Conservation (phyloP, 2,329 filamentous ascomycete genomes). For the Teratosphaeria zuluensis region DNA sequence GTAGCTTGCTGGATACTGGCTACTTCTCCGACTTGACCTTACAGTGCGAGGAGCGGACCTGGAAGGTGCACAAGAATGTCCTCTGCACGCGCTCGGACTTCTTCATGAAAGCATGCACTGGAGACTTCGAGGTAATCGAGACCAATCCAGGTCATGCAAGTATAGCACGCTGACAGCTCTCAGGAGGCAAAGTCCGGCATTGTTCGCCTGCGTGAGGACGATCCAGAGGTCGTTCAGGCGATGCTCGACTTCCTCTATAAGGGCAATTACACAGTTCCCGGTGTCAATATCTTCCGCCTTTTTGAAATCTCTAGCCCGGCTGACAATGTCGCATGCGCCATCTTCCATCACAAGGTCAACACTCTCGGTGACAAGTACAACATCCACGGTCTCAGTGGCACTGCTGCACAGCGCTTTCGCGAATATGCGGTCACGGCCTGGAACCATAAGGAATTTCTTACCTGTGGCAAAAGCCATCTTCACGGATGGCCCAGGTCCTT, state of each 20-base stretch:
- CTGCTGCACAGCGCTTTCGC: no score
- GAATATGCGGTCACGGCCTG: no score
- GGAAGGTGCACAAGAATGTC: slow-evolving; percentile 12
- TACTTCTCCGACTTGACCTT: slow-evolving; percentile 13
- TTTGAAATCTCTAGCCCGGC: no score
- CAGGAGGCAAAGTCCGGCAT: neutral
- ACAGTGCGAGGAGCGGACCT: slow-evolving; percentile 8
- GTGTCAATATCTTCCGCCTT: neutral
- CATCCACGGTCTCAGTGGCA: neutral
- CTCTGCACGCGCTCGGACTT: slow-evolving; percentile 15
- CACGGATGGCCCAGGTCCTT: no score
- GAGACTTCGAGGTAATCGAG: slow-evolving; percentile 5
- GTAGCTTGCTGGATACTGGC: neutral
- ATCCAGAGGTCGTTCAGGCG: neutral
- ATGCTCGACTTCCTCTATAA: neutral
- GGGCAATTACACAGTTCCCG: neutral
- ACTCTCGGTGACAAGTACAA: neutral
- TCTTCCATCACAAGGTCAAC: neutral
- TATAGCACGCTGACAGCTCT: neutral
- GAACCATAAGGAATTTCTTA: no score
- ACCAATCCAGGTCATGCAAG: neutral
- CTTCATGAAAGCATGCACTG: slow-evolving; percentile 9
- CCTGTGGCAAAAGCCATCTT: no score
- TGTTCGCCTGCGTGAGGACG: slow-evolving; percentile 1
- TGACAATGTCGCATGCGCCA: neutral